Base-by-base conservation (phyloP, 495 filamentous ascomycete species). In the Apodospora peruviana region DNA sequence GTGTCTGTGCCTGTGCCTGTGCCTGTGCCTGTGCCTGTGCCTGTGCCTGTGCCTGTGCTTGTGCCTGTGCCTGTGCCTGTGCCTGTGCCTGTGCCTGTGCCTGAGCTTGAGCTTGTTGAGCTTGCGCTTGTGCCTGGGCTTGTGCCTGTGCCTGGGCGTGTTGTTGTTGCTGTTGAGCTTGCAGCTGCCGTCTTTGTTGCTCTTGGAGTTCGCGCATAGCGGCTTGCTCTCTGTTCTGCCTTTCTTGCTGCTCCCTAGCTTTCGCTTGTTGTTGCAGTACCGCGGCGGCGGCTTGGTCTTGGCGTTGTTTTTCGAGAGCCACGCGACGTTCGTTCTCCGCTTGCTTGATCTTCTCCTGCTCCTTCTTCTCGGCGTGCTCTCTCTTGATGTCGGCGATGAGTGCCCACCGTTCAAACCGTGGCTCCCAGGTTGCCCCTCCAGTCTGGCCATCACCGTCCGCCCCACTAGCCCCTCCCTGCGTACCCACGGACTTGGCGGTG, bases 341-440 rank as follows among this genome's bases (percentile, higher is more conserved):
- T 58, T 79, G 77, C 60, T 78, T 75, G 43, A 68, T 50, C 53
- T 77, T 78, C 51, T 85, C 78, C 14, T 74, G 71, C 40, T 83
- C 84, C 27, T 78, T 80, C 56, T 79, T 83, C 58, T 94, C 90
- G 48, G 84, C 83, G 41, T 87, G 84, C 45, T 85, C 79, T 51
- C 78, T 74, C 55, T 84, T 87, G 58, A 99, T 95, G 32, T 86
- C 84, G 32, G 87, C 88, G 20, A 99, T 76, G 1, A 86, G 77
- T 70, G 96, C 96, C 72, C 95, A 96, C 11, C 85, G 76, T 45
- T 91, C 89, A 63, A 97, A 97, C 4, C 84, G 78, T 38, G 90
- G 88, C 56, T 95, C 86, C 58, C 91, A 95, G 18, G 83, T 67
- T 7, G 78, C 72, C 2, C 79, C 74, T 40, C 80, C 84, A 24